Conservation (phyloP, 1,139 yeast species). For the Nakaseomyces sp. region DNA sequence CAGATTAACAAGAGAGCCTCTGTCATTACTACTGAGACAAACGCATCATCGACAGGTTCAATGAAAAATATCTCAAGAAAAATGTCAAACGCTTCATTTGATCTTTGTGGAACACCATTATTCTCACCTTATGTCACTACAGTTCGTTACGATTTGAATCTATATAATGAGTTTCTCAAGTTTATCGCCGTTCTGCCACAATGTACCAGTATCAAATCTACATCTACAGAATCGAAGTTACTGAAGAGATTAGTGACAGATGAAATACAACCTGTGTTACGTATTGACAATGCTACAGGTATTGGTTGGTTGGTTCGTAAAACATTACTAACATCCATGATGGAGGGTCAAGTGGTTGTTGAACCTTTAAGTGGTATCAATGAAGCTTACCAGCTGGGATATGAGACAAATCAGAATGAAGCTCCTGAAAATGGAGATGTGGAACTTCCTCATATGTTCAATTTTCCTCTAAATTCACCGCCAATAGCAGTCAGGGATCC, state of each 20-base stretch:
- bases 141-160: constrained; percentile 48
- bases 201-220: constrained; percentile 30
- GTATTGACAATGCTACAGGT: constrained; percentile 53
- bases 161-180: constrained; percentile 32
- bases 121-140: constrained; percentile 48
- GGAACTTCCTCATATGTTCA: constrained; percentile 30
- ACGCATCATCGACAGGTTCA: constrained; percentile 16
- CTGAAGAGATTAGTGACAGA: constrained; percentile 60
- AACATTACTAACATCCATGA: constrained; percentile 53
- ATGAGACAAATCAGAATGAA: constrained; percentile 4
- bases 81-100: constrained; percentile 11
- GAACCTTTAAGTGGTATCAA: constrained; percentile 85
- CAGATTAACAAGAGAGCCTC: constrained; percentile 17
- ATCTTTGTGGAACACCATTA: constrained; percentile 27
- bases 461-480: constrained; percentile 38
- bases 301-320: constrained; percentile 51
- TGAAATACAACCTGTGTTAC: constrained; percentile 68
- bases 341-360: constrained; percentile 73
- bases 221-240: constrained; percentile 44
- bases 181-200: constrained; percentile 31
- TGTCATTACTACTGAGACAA: constrained; percentile 13
- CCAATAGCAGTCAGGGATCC: constrained; percentile 71
- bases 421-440: constrained; percentile 11
- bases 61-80: constrained; percentile 14
- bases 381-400: constrained; percentile 36